Base-by-base conservation (phyloP, 1,284 basidiomycete species). In the Tausonia pullulans region DNA sequence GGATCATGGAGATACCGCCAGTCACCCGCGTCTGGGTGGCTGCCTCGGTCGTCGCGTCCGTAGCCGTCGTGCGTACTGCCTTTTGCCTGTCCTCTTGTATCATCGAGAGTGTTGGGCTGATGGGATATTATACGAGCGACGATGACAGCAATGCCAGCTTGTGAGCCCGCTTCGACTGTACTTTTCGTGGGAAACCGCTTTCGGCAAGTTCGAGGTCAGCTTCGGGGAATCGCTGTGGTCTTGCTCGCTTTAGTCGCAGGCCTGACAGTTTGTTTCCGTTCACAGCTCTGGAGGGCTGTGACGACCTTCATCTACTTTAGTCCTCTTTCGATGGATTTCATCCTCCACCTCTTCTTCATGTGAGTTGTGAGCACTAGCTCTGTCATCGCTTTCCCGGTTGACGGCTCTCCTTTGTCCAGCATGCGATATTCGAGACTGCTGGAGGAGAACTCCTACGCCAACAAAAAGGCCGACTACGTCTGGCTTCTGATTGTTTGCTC, bases 331-430 rank as follows among this genome's bases (percentile, higher is more conserved):
- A 78, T 98, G n/a, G 94, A 98, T 74, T 91, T 97, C 69, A 81
- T 95, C 65, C 96, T 98, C 77, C 94, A 98, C 74, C 81, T 98
- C 65, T 96, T 97, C 81, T 98, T 98, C 81, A 94, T 97, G 91
- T 94, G 71, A 74, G 90, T 79, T 2, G n/a, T 27, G 27, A 27
- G 27, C 27, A 27, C 27, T 27, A 27, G 27, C 27, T 27, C 27
- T 27, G 27, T 27, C 43, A 10, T 43, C 40, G 11, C 16, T 0
- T 13, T 51, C 50, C 5, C 41, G 43, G 13, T 16, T 16, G 50
- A 39, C 51, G 49, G 39, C 54, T 65, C 64, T 50, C 2, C 41
- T 48, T 52, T 8, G 13, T 16, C 48, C 48, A 92, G 91, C 73
- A 94, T 98, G 90, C 82, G 95, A 62, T 98, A 98, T 74, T 92